Percentiles rank a stretch among this genome's conserved stretches.
Conservation (phyloP, 2,329 filamentous ascomycete genomes). For the Fusarium sp. region DNA sequence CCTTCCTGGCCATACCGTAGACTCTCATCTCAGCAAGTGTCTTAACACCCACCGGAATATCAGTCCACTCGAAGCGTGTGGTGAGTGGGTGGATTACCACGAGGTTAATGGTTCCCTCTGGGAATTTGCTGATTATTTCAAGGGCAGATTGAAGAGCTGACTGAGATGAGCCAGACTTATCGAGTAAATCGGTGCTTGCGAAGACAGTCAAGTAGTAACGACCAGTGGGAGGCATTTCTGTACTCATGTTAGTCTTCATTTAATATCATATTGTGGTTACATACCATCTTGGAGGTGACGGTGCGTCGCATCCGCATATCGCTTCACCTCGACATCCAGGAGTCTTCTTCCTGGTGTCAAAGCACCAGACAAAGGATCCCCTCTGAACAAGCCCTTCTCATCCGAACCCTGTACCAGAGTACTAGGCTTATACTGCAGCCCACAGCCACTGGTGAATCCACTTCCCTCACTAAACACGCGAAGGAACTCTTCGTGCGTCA, state of each 20-base stretch:
- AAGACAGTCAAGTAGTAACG: constrained; percentile 4
- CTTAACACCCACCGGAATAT: constrained; percentile 4
- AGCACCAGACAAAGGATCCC: background rate
- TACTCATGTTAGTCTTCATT: background rate
- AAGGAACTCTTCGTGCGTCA: constrained; percentile 23
- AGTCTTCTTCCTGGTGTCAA: constrained; percentile 7
- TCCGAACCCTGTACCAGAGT: background rate
- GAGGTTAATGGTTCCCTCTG: background rate
- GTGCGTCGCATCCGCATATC: constrained; percentile 13
- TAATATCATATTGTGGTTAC: fast-evolving
- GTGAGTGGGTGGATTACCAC: background rate
- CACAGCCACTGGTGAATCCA: constrained; percentile 18
- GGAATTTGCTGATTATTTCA: background rate
- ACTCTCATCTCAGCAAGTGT: background rate
- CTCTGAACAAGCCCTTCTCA: background rate
- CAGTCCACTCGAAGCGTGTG: constrained; percentile 15
- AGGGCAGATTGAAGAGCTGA: background rate
- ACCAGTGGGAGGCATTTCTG: constrained; percentile 18
- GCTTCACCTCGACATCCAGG: constrained; percentile 14
- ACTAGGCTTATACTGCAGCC: constrained; percentile 13
- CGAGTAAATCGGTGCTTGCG: background rate
- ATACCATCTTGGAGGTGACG: constrained; percentile 15
- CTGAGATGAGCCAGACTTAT: background rate
- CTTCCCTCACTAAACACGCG: constrained; percentile 15
- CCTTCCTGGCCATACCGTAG: constrained; percentile 8